These are phyloP conservation scores for Aurifilum marmelostoma DNA, from an alignment of 2,329 filamentous ascomycete species.

Conservation along the genomic window DNA sequence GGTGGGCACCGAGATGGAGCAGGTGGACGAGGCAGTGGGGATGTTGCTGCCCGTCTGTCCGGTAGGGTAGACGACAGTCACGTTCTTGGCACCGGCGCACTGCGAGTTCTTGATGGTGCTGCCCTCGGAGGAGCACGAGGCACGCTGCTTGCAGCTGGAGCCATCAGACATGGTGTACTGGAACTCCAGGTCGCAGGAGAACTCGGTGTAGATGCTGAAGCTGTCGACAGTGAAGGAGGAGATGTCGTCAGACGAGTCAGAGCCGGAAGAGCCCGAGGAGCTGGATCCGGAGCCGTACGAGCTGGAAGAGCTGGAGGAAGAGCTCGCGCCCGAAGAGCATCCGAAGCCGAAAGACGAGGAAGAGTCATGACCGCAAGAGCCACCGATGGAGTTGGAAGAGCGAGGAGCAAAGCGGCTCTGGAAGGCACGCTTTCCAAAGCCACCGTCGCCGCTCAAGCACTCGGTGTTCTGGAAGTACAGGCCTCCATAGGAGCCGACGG, in stretches of 20 bases:
- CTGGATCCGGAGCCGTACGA: neutral
- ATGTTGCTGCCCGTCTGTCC: slow-evolving; percentile 58
- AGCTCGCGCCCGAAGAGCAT: neutral
- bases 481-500: slow-evolving; percentile 68
- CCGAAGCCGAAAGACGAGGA: slow-evolving; percentile 57
- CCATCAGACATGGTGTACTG: slow-evolving; percentile 86
- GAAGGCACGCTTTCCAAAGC: slow-evolving; percentile 58
- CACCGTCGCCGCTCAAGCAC: slow-evolving; percentile 56
- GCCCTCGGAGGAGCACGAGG: slow-evolving; percentile 68
- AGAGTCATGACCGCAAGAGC: slow-evolving; percentile 51
- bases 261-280: neutral
- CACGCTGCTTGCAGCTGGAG: slow-evolving; percentile 77
- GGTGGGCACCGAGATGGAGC: slow-evolving; percentile 73
- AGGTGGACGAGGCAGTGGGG: slow-evolving; percentile 47
- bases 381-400: slow-evolving; percentile 64
- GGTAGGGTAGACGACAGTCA: slow-evolving; percentile 70
- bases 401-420: slow-evolving; percentile 50
- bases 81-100: slow-evolving; percentile 87
- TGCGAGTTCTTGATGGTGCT: slow-evolving; percentile 79
- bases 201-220: slow-evolving; percentile 73
- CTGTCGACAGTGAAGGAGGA: slow-evolving; percentile 71
- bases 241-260: slow-evolving; percentile 13
- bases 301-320: neutral
- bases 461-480: slow-evolving; percentile 75
- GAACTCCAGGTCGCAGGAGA: slow-evolving; percentile 81